phyloP scores from a whole-genome alignment of 495 filamentous ascomycete genomes.

The Aspergillus wentii region DNA sequence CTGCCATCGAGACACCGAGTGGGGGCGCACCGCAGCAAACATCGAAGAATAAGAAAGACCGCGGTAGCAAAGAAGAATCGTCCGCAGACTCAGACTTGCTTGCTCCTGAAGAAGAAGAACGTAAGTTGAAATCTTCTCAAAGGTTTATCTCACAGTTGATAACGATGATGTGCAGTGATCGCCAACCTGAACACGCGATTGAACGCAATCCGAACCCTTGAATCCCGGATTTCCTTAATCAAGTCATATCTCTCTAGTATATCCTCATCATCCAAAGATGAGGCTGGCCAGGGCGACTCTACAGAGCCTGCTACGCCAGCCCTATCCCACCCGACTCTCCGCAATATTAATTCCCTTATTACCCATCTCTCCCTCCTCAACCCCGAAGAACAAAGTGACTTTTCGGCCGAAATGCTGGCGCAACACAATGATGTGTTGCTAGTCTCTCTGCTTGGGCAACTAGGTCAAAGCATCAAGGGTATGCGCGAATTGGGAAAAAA shows the following conservation, averaged over 20 bases:
- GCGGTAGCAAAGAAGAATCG: constrained; percentile 36
- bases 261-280: constrained; percentile 55
- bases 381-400: constrained; percentile 50
- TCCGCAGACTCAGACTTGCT: constrained; percentile 45
- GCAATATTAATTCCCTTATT: constrained; percentile 54
- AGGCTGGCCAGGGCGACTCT: constrained; percentile 16
- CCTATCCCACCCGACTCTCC: constrained; percentile 44
- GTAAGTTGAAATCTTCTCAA: constrained; percentile 32
- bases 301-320: constrained; percentile 9
- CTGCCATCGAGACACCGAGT: constrained; percentile 42
- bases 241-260: constrained; percentile 73
- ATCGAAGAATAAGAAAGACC: constrained; percentile 21
- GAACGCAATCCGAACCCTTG: constrained; percentile 89
- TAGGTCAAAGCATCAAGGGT: constrained; percentile 62
- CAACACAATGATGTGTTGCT: constrained; percentile 77
- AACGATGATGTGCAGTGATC: constrained; percentile 42
- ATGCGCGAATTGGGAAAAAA: constrained; percentile 69
- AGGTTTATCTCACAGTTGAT: constrained; percentile 5
- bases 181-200: constrained; percentile 74
- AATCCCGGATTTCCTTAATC: constrained; percentile 76
- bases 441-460: constrained; percentile 61
- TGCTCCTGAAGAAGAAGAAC: constrained; percentile 74
- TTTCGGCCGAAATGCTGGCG: constrained; percentile 55
- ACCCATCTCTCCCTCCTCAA: constrained; percentile 50
- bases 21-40: constrained; percentile 7